Base-by-base conservation (phyloP, 2,329 filamentous ascomycete genomes). In the Phialophora verrucosa region DNA sequence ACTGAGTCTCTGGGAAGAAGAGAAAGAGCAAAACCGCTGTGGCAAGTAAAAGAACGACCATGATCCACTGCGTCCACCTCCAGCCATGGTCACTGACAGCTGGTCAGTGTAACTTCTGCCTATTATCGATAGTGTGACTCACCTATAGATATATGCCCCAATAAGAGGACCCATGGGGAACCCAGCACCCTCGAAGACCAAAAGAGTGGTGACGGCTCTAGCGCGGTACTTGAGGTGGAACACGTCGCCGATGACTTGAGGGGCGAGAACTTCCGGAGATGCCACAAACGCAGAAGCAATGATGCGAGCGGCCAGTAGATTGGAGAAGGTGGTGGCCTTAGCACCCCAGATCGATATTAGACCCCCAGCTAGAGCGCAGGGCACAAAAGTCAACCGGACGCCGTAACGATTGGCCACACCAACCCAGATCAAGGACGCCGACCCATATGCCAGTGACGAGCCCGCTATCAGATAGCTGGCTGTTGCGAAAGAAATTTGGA, bases 1-100 rank as follows among this genome's bases (percentile, higher is more conserved):
- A 62, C 50, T 62, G 60, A 7, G 60, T 62, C 23, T 62, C 60
- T 4, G 60, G 60, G 20, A 55, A 42, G n/a, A 62, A 56, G 27
- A 62, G 23, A 2, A 62, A 29, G 12, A 62, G 20, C 14, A 62
- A 17, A 25, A 27, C 49, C 11, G 31, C 50, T 38, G 27, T 62
- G 49, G 12, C 23, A 7, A 62, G 20, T 7, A 50, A 4, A 6
- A 38, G 8, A n/a, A 62, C 56, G 60, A n/a, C 60, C 10, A 56
- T 62, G 38, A 62, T 35, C 25, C 31, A 62, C 38, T 62, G 31
- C 20, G 60, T 62, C 60, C 60, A 62, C 12, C 60, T 14, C 60
- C 60, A 62, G 35, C 44, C 60, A 5, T 27, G 25, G 35, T 31
- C 27, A 20, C 50, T 54, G 31, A 5, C 17, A 31, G 25, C 29